These are phyloP conservation scores for Fusarium nurragi DNA, from an alignment of 2,329 filamentous ascomycete species.

Conservation along the genomic window DNA sequence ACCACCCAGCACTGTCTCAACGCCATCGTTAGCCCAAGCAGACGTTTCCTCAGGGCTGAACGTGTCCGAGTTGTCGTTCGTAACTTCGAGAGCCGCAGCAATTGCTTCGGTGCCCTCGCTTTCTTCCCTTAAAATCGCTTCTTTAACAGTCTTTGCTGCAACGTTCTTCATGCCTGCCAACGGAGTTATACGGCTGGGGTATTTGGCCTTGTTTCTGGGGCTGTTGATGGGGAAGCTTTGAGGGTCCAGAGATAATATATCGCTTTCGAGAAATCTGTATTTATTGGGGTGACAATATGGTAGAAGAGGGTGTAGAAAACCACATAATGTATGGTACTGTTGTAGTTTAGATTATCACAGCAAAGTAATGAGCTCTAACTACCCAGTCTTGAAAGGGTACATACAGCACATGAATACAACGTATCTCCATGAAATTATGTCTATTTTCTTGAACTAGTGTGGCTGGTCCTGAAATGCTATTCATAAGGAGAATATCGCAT, in stretches of 20 bases:
- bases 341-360: conserved; percentile 30
- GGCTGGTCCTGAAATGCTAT: background rate
- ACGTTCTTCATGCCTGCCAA: background rate
- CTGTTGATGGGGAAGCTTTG: background rate
- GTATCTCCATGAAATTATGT: background rate
- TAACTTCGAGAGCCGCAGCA: conserved; percentile 4
- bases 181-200: background rate
- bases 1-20: background rate
- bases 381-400: background rate
- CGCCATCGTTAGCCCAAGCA: background rate
- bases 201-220: background rate
- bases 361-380: background rate
- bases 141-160: background rate
- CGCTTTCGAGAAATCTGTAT: conserved; percentile 20
- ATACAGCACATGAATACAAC: background rate
- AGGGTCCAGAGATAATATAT: background rate
- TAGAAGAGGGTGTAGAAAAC: conserved; percentile 23
- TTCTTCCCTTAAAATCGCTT: background rate
- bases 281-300: conserved; percentile 28
- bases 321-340: conserved; percentile 25
- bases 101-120: background rate
- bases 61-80: background rate
- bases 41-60: background rate
- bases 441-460: too few relatives aligned
- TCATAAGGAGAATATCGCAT: background rate